phyloP scores from a whole-genome alignment of 345 rosid genomes.

The Corymbia maculata region DNA sequence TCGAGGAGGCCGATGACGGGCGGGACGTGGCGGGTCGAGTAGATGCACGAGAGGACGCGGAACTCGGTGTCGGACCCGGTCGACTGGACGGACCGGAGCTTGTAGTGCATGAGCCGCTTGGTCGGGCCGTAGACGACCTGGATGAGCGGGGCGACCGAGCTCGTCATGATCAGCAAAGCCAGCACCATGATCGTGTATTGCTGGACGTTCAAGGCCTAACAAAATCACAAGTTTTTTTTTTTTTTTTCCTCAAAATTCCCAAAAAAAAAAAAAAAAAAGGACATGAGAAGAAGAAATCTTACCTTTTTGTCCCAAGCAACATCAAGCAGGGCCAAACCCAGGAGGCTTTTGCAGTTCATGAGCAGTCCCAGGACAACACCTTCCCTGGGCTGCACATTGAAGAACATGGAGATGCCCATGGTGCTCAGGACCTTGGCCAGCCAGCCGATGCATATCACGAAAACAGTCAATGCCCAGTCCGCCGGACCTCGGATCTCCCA shows the following conservation, averaged over 20 bases:
- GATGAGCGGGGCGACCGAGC: constrained; percentile 12
- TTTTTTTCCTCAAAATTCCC: too few relatives aligned
- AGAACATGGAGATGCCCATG: constrained; percentile 6
- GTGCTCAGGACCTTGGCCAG: constrained; percentile 18
- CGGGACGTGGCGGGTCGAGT: constrained; percentile 17
- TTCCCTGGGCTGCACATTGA: constrained; percentile 13
- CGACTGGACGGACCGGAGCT: constrained; percentile 33
- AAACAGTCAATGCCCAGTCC: not conserved
- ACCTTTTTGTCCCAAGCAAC: constrained; percentile 22
- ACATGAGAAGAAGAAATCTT: not conserved
- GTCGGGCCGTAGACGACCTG: constrained; percentile 19
- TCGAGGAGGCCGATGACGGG: constrained; percentile 47
- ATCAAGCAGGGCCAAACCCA: constrained; percentile 23
- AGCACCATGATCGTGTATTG: constrained; percentile 36
- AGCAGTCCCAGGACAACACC: constrained; percentile 33
- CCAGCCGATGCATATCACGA: constrained; percentile 5
- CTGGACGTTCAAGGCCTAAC: constrained; percentile 21
- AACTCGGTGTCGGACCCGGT: constrained; percentile 26
- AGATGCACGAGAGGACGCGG: constrained; percentile 45
- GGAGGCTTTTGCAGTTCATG: constrained; percentile 45
- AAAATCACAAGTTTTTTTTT: not conserved
- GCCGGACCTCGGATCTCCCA: not conserved
- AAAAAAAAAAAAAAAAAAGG: not conserved
- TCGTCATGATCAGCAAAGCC: constrained; percentile 18
- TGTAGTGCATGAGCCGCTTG: constrained; percentile 7